These are phyloP conservation scores for Kodamaea nitidulidarum DNA, from an alignment of 805 yeast species.

Conservation along the genomic window DNA sequence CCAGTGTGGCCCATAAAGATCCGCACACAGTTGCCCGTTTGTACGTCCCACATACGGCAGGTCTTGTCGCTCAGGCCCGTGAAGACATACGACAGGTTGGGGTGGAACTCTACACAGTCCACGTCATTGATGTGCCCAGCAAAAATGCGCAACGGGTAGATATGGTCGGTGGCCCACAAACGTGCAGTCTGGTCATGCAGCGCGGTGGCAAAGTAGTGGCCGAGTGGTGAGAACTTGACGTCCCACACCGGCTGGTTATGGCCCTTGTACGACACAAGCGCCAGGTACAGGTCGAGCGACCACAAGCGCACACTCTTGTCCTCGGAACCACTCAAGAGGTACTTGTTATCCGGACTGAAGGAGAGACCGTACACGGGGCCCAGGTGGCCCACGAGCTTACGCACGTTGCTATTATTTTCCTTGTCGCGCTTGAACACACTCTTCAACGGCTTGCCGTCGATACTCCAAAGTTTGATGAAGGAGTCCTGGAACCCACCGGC, in stretches of 20 bases:
- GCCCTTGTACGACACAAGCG: constrained; percentile 91
- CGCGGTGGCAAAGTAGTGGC: constrained; percentile 97
- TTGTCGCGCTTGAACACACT: constrained; percentile 56
- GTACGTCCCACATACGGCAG: constrained; percentile 96
- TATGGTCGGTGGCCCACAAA: constrained; percentile 97
- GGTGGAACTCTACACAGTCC: constrained; percentile 92
- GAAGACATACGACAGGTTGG: constrained; percentile 89
- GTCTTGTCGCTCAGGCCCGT: constrained; percentile 96
- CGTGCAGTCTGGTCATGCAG: constrained; percentile 98
- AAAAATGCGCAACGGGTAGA: constrained; percentile 90
- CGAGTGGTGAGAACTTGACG: constrained; percentile 88
- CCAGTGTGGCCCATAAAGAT: constrained; percentile 90
- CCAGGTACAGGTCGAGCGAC: constrained; percentile 88
- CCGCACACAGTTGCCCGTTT: constrained; percentile 83
- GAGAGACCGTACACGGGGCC: constrained; percentile 91
- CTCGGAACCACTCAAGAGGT: constrained; percentile 77
- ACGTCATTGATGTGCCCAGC: constrained; percentile 98
- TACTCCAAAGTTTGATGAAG: constrained; percentile 85
- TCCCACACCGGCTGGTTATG: constrained; percentile 98
- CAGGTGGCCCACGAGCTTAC: constrained; percentile 81
- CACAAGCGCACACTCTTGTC: constrained; percentile 90
- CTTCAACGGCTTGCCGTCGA: constrained; percentile 82
- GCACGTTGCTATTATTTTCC: constrained; percentile 42
- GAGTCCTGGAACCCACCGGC: constrained; percentile 96
- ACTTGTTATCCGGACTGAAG: constrained; percentile 86